A percentile compares a stretch with the other conserved stretches of the same genome.
phyloP scores from a whole-genome alignment of 2,329 filamentous ascomycete genomes.

The Immersiporthe knoxdaviesiana region DNA sequence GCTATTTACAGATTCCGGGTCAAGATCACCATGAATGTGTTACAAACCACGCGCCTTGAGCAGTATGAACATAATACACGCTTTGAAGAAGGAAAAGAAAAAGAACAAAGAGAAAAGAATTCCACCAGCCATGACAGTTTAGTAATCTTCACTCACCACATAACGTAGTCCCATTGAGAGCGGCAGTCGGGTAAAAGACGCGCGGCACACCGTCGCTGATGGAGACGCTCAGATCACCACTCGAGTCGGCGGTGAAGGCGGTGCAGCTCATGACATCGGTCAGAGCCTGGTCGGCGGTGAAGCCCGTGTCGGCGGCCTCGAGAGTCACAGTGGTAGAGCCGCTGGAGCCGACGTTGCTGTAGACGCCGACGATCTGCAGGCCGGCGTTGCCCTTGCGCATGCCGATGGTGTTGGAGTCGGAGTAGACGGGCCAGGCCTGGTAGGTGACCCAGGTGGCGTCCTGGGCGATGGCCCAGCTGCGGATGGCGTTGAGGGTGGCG shows the following conservation, averaged over 20 bases:
- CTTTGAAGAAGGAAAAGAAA: neutral
- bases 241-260: constrained; percentile 44
- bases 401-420: constrained; percentile 46
- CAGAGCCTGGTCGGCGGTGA: constrained; percentile 38
- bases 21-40: neutral
- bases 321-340: constrained; percentile 40
- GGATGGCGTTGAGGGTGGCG: constrained; percentile 52
- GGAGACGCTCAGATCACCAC: constrained; percentile 47
- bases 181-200: constrained; percentile 43
- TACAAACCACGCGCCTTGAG: neutral
- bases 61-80: neutral
- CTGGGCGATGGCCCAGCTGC: constrained; percentile 47
- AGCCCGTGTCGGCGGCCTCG: constrained; percentile 43
- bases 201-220: constrained; percentile 48
- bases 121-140: neutral
- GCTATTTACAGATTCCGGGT: neutral
- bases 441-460: constrained; percentile 44
- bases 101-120: neutral
- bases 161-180: constrained; percentile 41
- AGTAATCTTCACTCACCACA: constrained; percentile 34
- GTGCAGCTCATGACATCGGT: constrained; percentile 51
- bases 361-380: constrained; percentile 44
- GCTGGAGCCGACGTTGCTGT: constrained; percentile 44
- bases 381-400: constrained; percentile 49
- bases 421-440: constrained; percentile 43